These are phyloP conservation scores for Comarum palustre DNA, from an alignment of 306 rosid species.

Conservation along the genomic window DNA sequence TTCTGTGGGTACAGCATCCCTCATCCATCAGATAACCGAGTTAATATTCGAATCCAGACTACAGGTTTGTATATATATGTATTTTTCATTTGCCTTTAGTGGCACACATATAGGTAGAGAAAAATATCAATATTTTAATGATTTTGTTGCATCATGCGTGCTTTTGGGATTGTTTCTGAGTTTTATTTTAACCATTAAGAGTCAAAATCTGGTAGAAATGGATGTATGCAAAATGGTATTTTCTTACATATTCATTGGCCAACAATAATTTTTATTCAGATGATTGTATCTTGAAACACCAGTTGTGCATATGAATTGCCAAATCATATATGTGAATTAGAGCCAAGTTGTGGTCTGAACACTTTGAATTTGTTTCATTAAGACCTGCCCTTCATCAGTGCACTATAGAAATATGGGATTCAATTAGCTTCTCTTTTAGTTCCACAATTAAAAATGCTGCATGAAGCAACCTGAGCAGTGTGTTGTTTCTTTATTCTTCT, in stretches of 20 bases:
- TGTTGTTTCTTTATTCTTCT: background rate
- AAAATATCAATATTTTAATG: background rate
- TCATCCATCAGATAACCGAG: conserved; percentile 81
- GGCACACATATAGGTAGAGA: background rate
- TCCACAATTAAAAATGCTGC: background rate
- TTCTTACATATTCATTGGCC: background rate
- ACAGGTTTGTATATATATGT: conserved; percentile 40
- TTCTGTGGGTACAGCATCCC: conserved; percentile 87
- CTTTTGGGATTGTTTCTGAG: background rate
- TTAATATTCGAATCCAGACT: conserved; percentile 74
- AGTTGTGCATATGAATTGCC: background rate
- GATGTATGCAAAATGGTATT: background rate
- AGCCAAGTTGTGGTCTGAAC: conserved; percentile 1
- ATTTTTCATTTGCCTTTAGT: background rate
- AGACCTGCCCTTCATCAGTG: background rate
- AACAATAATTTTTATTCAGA: background rate
- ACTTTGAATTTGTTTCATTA: background rate
- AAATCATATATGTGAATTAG: background rate
- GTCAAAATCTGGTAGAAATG: background rate
- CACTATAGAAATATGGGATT: background rate
- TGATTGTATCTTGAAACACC: background rate
- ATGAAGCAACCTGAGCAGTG: background rate
- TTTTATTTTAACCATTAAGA: background rate
- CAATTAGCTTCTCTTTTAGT: background rate
- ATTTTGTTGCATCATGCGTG: background rate